phyloP scores from a whole-genome alignment of 805 yeast genomes.

The Maudiozyma barnettii region DNA sequence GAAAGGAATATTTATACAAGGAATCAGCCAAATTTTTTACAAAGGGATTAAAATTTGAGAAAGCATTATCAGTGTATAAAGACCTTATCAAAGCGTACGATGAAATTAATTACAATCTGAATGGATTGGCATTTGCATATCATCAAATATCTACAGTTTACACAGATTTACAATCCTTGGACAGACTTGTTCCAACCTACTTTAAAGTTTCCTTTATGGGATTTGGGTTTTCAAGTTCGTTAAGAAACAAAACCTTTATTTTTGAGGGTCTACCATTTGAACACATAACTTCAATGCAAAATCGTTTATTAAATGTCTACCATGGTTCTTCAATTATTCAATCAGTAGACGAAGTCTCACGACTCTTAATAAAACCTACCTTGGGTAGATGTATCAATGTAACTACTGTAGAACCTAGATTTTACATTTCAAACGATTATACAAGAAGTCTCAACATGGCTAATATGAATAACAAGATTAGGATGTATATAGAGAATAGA shows the following conservation, averaged over 20 bases:
- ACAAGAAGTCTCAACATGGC: constrained; percentile 37
- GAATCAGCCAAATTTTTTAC: constrained; percentile 61
- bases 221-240: constrained; percentile 69
- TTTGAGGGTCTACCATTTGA: constrained; percentile 85
- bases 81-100: constrained; percentile 71
- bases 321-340: constrained; percentile 73
- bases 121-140: constrained; percentile 65
- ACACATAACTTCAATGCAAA: constrained; percentile 74
- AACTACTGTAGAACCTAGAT: constrained; percentile 55
- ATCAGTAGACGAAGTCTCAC: constrained; percentile 45
- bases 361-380: constrained; percentile 40
- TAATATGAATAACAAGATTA: constrained; percentile 43
- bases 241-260: constrained; percentile 67
- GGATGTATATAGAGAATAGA: constrained; percentile 67
- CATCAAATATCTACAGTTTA: constrained; percentile 60
- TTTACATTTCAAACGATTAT: constrained; percentile 27
- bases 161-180: constrained; percentile 53
- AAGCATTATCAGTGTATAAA: constrained; percentile 69
- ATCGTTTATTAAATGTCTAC: constrained; percentile 59
- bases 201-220: constrained; percentile 78
- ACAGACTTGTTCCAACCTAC: constrained; percentile 65
- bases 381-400: constrained; percentile 70
- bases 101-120: constrained; percentile 61
- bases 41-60: constrained; percentile 65
- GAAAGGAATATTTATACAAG: constrained; percentile 65